Base-by-base conservation (phyloP, 2,329 filamentous ascomycete species). In the Penicillium janthinellum region DNA sequence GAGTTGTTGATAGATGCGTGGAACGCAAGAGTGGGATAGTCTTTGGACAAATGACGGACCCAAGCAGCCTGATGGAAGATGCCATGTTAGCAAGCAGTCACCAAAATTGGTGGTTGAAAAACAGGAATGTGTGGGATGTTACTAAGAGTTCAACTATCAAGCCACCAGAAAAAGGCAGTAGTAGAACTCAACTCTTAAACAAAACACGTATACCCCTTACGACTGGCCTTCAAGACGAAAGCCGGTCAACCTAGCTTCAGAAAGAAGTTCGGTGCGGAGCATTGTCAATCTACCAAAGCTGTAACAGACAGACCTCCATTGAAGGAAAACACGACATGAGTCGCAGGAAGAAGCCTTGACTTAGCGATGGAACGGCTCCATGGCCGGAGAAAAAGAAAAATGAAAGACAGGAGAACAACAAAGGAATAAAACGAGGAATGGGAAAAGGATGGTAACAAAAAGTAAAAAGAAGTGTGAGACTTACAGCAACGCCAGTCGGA, bases 171-270 rank as follows among this genome's bases (percentile, higher is more conserved):
- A 74, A 76, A 75, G 82, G 85, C 80, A 83, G 86, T 86, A 86
- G 85, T 86, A 87, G 86, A 83, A 83, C 90, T 98, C 95, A 97
- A 98, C 95, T 98, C 94, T 92, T 70, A 90, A 84, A 91, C 88
- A 88, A 90, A 89, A 89, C 91, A 95, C 83, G 80, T 85, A 84
- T 84, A 81, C 84, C 89, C 84, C 86, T 88, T 87, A 83, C 83
- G 90, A 92, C 83, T 81, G 80, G 85, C 81, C 81, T 84, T 91
- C 95, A 98, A 92, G 88, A 98, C 93, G 92, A 90, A 83, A 85
- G 82, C 83, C 82, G 82, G 75, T 89, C 90, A 88, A 85, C 84
- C 86, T 83, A 78, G 78, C 77, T 80, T 83, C 86, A 86, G 81
- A 86, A 85, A 79, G 84, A 83, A 81, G 77, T 80, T 81, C 77